A percentile compares a stretch with the other conserved stretches of the same genome.
Conservation (phyloP, 352 stramenopile species). For the Pythium myriotylum region DNA sequence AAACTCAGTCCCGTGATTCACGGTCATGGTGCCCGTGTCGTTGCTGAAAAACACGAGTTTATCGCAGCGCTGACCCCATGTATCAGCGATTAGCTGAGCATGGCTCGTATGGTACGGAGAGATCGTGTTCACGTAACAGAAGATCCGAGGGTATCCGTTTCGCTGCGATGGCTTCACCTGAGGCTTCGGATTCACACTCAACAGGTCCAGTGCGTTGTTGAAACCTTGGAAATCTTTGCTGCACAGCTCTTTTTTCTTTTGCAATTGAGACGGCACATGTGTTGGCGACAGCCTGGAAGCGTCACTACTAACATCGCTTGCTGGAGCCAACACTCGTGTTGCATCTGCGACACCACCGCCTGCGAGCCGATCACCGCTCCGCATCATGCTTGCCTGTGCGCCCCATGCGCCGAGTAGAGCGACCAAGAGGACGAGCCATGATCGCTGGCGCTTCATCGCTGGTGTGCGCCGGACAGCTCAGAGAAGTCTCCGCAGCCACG, state of each 20-base stretch:
- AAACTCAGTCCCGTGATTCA: slow-evolving; percentile 24
- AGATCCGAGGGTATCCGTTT: slow-evolving; percentile 47
- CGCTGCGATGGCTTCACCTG: not conserved
- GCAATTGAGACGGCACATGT: too few relatives aligned
- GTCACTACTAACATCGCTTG: too few relatives aligned
- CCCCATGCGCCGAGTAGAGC: too few relatives aligned
- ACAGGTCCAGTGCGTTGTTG: slow-evolving; percentile 24
- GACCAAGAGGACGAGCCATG: slow-evolving; percentile 29
- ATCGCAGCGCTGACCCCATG: slow-evolving; percentile 77
- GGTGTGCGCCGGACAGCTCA: too few relatives aligned
- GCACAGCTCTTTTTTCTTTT: too few relatives aligned
- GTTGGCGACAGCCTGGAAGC: too few relatives aligned
- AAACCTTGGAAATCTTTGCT: slow-evolving; percentile 24
- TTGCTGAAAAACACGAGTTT: slow-evolving; percentile 87
- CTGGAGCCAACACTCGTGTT: too few relatives aligned
- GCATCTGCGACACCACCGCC: too few relatives aligned
- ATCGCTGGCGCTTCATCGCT: slow-evolving; percentile 17
- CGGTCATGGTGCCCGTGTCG: slow-evolving; percentile 45
- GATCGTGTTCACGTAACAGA: slow-evolving; percentile 88
- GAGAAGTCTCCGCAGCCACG: too few relatives aligned
- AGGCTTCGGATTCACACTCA: not conserved
- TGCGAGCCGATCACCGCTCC: too few relatives aligned
- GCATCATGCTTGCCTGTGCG: too few relatives aligned
- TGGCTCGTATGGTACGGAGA: slow-evolving; percentile 62
- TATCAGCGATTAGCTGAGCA: slow-evolving; percentile 67